Conservation (phyloP, 768 basidiomycete genomes). For the Pulveroboletus sp. region DNA sequence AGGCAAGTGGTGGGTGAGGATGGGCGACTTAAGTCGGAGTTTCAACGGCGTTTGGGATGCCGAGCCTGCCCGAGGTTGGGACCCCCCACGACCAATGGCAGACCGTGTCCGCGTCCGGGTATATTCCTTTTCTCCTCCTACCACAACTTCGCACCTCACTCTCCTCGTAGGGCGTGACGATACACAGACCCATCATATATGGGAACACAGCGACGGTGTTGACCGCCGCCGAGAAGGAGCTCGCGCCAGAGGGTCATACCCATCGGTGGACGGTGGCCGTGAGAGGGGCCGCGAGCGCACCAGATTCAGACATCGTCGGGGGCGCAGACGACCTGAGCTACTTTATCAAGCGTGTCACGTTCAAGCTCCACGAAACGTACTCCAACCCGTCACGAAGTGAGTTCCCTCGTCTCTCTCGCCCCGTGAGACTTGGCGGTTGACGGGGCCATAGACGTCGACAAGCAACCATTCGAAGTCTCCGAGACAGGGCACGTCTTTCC, state of each 20-base stretch:
- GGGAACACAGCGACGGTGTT: slow-evolving; percentile 88
- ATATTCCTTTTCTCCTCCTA: slow-evolving; percentile 27
- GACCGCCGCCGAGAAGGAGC: slow-evolving; percentile 63
- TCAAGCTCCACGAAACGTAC: slow-evolving; percentile 97
- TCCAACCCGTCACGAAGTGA: slow-evolving; percentile 83
- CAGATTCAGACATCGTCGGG: slow-evolving; percentile 74
- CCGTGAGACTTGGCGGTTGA: not conserved
- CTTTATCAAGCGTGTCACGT: slow-evolving; percentile 93
- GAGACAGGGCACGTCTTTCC: slow-evolving; percentile 74
- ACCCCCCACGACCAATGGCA: slow-evolving; percentile 40
- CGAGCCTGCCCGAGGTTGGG: slow-evolving; percentile 34
- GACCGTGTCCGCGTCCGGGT: slow-evolving; percentile 81
- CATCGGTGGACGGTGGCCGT: slow-evolving; percentile 97
- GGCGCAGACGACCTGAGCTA: slow-evolving; percentile 87
- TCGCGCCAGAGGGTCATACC: slow-evolving; percentile 68
- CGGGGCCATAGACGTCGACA: slow-evolving; percentile 66
- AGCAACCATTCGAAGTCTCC: slow-evolving; percentile 89
- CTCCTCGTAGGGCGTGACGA: slow-evolving; percentile 65
- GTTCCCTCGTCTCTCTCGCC: slow-evolving; percentile 18
- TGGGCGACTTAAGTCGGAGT: slow-evolving; percentile 31
- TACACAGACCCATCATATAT: slow-evolving; percentile 90
- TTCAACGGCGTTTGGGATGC: slow-evolving; percentile 29
- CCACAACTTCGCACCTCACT: not conserved
- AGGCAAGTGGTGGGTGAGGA: no score
- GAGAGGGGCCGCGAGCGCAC: slow-evolving; percentile 75